Conservation (phyloP, 2,329 filamentous ascomycete genomes). For the Pseudogymnoascus sp. region DNA sequence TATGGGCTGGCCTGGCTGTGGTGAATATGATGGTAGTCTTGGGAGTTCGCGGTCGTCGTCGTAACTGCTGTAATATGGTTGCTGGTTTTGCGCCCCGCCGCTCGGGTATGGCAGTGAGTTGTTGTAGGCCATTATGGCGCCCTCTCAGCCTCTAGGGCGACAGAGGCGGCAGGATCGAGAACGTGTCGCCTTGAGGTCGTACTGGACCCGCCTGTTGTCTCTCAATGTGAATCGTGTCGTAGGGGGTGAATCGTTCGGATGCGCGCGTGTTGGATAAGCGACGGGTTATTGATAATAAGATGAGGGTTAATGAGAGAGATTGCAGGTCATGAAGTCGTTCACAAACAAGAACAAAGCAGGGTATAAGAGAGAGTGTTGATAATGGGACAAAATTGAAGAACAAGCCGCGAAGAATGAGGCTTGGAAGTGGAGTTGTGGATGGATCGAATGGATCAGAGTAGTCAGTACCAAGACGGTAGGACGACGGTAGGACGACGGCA, state of each 20-base stretch:
- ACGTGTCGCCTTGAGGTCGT: not conserved
- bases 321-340: slow-evolving; percentile 1
- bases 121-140: slow-evolving; percentile 2
- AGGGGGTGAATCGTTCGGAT: slow-evolving; percentile 1
- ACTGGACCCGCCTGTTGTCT: not conserved
- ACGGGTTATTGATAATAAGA: not conserved
- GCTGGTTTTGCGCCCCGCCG: slow-evolving; percentile 13
- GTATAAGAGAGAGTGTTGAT: slow-evolving; percentile 9
- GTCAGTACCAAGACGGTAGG: not conserved
- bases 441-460: not conserved
- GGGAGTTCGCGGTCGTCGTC: slow-evolving; percentile 9
- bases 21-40: slow-evolving; percentile 8
- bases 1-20: slow-evolving; percentile 20
- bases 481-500: not conserved
- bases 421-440: slow-evolving; percentile 9
- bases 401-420: not conserved
- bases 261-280: not conserved
- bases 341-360: not conserved
- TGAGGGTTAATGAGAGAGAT: not conserved
- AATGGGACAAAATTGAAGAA: not conserved
- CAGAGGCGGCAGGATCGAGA: not conserved
- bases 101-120: slow-evolving; percentile 12
- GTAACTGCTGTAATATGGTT: slow-evolving; percentile 17
- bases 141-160: not conserved
- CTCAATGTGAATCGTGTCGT: not conserved